These are phyloP conservation scores for Alternaria brassicae DNA, from an alignment of 2,329 filamentous ascomycete species.

Conservation along the genomic window DNA sequence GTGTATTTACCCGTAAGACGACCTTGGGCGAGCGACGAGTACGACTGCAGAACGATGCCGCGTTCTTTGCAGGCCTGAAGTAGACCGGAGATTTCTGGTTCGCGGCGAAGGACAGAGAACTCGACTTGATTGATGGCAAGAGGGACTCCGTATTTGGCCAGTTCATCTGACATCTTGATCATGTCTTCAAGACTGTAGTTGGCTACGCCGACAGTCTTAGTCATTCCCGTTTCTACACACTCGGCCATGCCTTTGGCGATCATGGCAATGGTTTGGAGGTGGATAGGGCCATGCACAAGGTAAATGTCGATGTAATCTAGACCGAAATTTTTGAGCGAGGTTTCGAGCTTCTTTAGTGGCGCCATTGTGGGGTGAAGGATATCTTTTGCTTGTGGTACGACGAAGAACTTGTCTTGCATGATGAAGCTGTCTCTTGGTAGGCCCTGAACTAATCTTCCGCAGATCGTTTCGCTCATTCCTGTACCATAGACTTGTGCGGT, in stretches of 20 bases:
- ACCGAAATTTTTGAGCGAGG: background rate
- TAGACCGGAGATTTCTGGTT: conserved; percentile 52
- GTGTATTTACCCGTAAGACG: conserved; percentile 42
- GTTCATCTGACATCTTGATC: conserved; percentile 2
- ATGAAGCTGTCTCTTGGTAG: conserved; percentile 2
- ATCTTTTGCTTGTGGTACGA: conserved; percentile 5
- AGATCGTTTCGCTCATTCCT: conserved; percentile 1
- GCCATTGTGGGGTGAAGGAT: background rate
- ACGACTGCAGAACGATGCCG: conserved; percentile 54
- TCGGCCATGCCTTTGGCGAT: conserved; percentile 5
- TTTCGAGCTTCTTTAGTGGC: conserved; percentile 4
- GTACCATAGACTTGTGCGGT: conserved; percentile 4
- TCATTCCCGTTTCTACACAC: conserved; percentile 1
- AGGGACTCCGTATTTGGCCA: conserved; percentile 33
- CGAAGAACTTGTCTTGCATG: conserved; percentile 4
- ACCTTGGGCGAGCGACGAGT: conserved; percentile 52
- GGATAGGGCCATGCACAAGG: conserved; percentile 3
- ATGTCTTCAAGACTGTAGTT: conserved; percentile 3
- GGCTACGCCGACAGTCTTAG: background rate
- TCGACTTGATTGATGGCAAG: conserved; percentile 57
- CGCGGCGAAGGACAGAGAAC: conserved; percentile 53
- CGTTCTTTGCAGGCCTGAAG: conserved; percentile 46
- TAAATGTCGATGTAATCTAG: conserved; percentile 5
- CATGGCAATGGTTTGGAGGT: conserved; percentile 1
- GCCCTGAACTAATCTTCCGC: background rate